A percentile compares a stretch with the other conserved stretches of the same genome.
These are phyloP conservation scores for Cetraspora pellucida DNA, from an alignment of 192 early-diverging fungal species.

Conservation along the genomic window DNA sequence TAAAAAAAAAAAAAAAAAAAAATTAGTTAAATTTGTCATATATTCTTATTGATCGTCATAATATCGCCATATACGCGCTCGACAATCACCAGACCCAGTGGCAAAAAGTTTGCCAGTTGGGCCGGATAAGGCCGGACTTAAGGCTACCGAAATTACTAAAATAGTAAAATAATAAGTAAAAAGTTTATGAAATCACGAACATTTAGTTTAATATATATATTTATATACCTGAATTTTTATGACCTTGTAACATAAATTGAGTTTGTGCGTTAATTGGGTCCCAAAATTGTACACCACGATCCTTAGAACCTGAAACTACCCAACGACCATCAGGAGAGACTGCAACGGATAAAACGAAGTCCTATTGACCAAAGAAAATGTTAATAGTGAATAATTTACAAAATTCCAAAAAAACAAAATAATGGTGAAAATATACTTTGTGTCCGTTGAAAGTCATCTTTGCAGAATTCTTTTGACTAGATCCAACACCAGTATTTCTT, in stretches of 20 bases:
- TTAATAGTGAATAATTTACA: background rate
- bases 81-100: constrained; percentile 93
- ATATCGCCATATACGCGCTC: constrained; percentile 91
- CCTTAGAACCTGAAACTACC: constrained; percentile 92
- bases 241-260: constrained; percentile 89
- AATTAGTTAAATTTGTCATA: no score
- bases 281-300: constrained; percentile 94
- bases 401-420: background rate
- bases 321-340: constrained; percentile 82
- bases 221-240: constrained; percentile 95
- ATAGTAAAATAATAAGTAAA: constrained; percentile 5
- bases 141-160: constrained; percentile 87
- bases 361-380: constrained; percentile 48
- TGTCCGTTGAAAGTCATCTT: constrained; percentile 55
- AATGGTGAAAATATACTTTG: constrained; percentile 43
- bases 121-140: constrained; percentile 73
- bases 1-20: no score
- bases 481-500: constrained; percentile 39
- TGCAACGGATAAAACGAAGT: constrained; percentile 97
- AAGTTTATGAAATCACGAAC: background rate
- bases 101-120: constrained; percentile 83
- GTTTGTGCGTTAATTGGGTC: constrained; percentile 73
- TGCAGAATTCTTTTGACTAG: constrained; percentile 41
- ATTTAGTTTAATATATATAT: background rate
- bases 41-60: constrained; percentile 36